These are phyloP conservation scores for Leccinum pachyderme DNA, from an alignment of 1,284 basidiomycete species.

Conservation along the genomic window DNA sequence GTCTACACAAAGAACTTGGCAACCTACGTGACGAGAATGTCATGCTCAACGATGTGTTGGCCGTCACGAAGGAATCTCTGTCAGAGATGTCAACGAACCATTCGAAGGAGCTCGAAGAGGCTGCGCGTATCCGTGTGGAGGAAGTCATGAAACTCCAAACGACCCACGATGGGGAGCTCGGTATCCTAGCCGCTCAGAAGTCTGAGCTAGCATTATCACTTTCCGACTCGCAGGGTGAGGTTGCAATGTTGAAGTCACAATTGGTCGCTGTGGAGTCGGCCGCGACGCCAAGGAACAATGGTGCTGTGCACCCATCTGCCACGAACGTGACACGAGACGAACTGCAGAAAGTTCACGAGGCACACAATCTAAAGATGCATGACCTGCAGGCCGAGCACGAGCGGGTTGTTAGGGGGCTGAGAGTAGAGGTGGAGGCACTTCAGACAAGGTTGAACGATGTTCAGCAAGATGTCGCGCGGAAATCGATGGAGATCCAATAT, in stretches of 20 bases:
- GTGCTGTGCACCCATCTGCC: conserved; percentile 41
- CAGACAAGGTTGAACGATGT: conserved; percentile 53
- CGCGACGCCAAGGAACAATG: conserved; percentile 55
- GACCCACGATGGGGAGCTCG: conserved; percentile 58
- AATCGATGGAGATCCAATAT: conserved; percentile 76
- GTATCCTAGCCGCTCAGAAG: conserved; percentile 53
- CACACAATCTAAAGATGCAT: conserved; percentile 77
- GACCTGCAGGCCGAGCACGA: conserved; percentile 75
- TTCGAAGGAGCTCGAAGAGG: conserved; percentile 66
- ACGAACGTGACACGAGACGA: conserved; percentile 69
- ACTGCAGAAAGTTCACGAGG: conserved; percentile 70
- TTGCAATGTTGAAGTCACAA: conserved; percentile 60
- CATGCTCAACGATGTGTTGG: conserved; percentile 59
- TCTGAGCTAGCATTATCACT: conserved; percentile 57
- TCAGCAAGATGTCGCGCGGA: conserved; percentile 60
- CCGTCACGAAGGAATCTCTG: conserved; percentile 68
- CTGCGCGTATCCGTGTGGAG: conserved; percentile 62
- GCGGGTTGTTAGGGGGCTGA: conserved; percentile 54
- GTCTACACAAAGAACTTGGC: conserved; percentile 57
- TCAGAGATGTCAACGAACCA: conserved; percentile 68
- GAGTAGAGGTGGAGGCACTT: conserved; percentile 61
- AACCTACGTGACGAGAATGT: conserved; percentile 38
- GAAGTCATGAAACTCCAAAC: conserved; percentile 63
- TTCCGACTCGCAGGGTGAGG: conserved; percentile 72
- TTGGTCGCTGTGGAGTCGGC: conserved; percentile 46